Evolutionary conservation across 139 green algal genomes (phyloP).

Genomic region (Astrephomene gubernaculifera): DNA sequence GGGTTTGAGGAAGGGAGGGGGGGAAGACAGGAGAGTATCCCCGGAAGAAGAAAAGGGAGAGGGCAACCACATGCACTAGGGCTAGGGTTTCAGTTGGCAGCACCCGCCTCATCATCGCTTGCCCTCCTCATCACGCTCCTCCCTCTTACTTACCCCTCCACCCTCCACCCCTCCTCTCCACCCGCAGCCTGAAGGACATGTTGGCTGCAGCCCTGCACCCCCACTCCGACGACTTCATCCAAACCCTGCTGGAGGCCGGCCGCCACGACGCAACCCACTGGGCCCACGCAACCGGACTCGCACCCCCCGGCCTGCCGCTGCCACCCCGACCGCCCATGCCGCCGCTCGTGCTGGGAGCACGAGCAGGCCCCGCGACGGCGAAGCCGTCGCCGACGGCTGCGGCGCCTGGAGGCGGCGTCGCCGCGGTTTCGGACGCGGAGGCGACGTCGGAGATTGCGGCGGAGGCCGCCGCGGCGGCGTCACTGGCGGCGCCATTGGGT

Average conservation of each 20-base stretch:
- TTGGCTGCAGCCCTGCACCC: slow-evolving; percentile 38
- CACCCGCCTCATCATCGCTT: neutral
- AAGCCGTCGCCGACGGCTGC: neutral
- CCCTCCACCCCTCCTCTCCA: neutral
- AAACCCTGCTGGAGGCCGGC: slow-evolving; percentile 7
- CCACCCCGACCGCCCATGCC: neutral
- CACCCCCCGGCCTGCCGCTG: neutral
- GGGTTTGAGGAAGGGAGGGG: neutral
- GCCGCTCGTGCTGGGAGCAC: neutral
- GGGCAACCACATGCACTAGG: neutral
- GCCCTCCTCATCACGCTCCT: neutral
- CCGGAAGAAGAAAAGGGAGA: neutral
- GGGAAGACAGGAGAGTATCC: neutral
- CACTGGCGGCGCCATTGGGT: too few species aligned
- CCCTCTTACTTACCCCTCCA: neutral
- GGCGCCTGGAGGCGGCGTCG: neutral
- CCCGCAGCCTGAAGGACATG: slow-evolving; percentile 8
- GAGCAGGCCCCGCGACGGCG: neutral
- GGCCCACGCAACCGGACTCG: neutral
- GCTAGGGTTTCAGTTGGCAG: neutral
- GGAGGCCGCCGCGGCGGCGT: neutral
- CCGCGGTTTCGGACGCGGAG: neutral
- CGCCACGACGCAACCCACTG: neutral
- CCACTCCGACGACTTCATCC: slow-evolving; percentile 22
- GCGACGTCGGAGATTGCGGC: neutral